Evolutionary conservation across 768 basidiomycete genomes (phyloP).

Genomic region (Termitomyces sp.): DNA sequence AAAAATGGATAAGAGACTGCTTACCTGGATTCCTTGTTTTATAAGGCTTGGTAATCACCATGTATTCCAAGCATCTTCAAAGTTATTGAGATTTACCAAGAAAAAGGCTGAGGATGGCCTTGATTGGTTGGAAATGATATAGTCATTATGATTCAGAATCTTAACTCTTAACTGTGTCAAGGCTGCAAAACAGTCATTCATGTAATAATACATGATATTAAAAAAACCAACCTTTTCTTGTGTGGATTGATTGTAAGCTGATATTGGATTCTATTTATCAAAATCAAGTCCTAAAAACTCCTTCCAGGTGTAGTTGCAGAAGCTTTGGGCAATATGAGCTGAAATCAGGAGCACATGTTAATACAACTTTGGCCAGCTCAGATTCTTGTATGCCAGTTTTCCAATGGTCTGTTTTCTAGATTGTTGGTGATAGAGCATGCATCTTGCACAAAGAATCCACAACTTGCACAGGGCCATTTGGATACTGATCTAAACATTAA

Average conservation of each 20-base stretch:
- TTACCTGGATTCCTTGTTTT: background rate
- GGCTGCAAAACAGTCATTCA: background rate
- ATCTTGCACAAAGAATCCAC: background rate
- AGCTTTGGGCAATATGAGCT: background rate
- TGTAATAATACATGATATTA: background rate
- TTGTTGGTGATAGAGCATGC: background rate
- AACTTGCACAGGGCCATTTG: background rate
- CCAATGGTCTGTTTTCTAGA: background rate
- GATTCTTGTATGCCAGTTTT: background rate
- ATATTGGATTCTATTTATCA: background rate
- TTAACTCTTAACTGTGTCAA: background rate
- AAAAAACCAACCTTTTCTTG: background rate
- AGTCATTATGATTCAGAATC: background rate
- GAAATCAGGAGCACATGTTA: background rate
- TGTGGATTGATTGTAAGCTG: background rate
- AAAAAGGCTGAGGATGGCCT: constrained; percentile 3
- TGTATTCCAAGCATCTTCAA: background rate
- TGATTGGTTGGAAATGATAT: constrained; percentile 1
- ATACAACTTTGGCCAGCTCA: background rate
- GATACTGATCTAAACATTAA: background rate
- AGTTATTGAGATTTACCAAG: background rate
- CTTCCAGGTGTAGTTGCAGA: background rate
- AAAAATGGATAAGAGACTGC: background rate
- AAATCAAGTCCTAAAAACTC: background rate
- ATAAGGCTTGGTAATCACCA: too few species aligned